Evolutionary conservation across 495 filamentous ascomycete genomes (phyloP).

Genomic region (Parmelia sp.): DNA sequence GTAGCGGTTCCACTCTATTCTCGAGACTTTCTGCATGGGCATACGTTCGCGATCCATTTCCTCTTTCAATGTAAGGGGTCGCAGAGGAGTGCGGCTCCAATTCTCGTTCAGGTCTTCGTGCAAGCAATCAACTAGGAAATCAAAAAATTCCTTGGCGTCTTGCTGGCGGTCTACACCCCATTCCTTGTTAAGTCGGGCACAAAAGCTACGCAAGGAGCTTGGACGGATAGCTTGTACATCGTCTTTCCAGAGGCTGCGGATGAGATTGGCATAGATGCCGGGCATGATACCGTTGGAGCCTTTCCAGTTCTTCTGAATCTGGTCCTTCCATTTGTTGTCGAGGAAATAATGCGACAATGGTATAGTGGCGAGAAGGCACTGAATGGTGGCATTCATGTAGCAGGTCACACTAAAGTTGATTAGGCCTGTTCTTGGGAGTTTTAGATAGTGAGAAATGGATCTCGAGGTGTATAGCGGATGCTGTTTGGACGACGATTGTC

Average conservation of each 20-base stretch:
- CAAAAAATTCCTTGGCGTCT: conserved; percentile 73
- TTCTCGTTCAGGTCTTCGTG: conserved; percentile 71
- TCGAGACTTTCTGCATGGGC: conserved; percentile 53
- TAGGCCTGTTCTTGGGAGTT: conserved; percentile 66
- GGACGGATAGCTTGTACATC: conserved; percentile 57
- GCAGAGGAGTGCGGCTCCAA: conserved; percentile 52
- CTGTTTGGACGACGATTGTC: conserved; percentile 42
- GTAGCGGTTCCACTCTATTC: conserved; percentile 63
- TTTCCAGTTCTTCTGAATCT: conserved; percentile 59
- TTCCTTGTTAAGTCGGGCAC: conserved; percentile 49
- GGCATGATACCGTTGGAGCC: conserved; percentile 72
- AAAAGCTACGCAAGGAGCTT: conserved; percentile 50
- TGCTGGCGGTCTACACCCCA: conserved; percentile 63
- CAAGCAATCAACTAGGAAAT: conserved; percentile 62
- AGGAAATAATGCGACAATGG: conserved; percentile 65
- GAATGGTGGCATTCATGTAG: conserved; percentile 85
- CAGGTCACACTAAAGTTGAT: conserved; percentile 76
- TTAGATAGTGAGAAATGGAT: conserved; percentile 40
- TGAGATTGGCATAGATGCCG: conserved; percentile 65
- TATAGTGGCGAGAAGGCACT: conserved; percentile 71
- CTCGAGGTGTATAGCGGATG: conserved; percentile 42
- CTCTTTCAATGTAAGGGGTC: conserved; percentile 53
- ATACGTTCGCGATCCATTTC: conserved; percentile 59
- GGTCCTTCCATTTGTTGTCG: conserved; percentile 49
- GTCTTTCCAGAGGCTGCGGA: conserved; percentile 66